Evolutionary conservation across 2,329 filamentous ascomycete genomes (phyloP), one percentile per base, ranked within the genome.

Genomic region (Botrytis hyacinthi): DNA sequence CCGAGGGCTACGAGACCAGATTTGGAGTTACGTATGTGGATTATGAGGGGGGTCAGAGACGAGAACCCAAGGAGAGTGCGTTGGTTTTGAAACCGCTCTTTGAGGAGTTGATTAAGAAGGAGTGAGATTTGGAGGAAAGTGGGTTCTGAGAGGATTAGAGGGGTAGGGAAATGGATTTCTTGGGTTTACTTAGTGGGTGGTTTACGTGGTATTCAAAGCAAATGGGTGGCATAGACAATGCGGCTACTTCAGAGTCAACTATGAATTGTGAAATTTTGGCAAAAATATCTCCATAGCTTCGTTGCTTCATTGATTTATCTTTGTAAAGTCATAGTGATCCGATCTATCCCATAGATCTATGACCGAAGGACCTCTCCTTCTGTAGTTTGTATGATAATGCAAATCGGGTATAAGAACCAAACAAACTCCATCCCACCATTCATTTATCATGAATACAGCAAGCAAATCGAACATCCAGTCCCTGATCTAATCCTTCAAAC

Each of bases 1-100:
- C 93, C n/a, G 93, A 97, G 81, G 93, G 93, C 18, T 97, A 95
- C 80, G 91, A 93, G 84, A 96, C 93, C 61, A 88, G 93, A 59
- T 97, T 97, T 79, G 93, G 93, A 40, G 93, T 94, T 73, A 93
- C 91, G 10, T 96, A 87, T 81, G 93, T 97, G 70, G 93, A 97
- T 83, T 97, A 96, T 81, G 84, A 89, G 78, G 88, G 93, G 77
- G 91, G 89, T 37, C 94, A 97, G 86, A 93, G 91, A 85, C 86
- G 93, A 70, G 87, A 91, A 77, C 91, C 93, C 57, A 97, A 97
- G 88, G 93, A 94, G 88, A 96, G 93, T 81, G 93, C 92, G 32
- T 88, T 86, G 82, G 87, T 88, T 79, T 87, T 97, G 78, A 88
- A 89, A 77, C 86, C 88, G 73, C 86, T 95, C 75, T 95, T 96